Evolutionary conservation across 768 basidiomycete genomes (phyloP), one percentile per base, ranked within the genome.

Genomic region (Lentinula aciculospora): DNA sequence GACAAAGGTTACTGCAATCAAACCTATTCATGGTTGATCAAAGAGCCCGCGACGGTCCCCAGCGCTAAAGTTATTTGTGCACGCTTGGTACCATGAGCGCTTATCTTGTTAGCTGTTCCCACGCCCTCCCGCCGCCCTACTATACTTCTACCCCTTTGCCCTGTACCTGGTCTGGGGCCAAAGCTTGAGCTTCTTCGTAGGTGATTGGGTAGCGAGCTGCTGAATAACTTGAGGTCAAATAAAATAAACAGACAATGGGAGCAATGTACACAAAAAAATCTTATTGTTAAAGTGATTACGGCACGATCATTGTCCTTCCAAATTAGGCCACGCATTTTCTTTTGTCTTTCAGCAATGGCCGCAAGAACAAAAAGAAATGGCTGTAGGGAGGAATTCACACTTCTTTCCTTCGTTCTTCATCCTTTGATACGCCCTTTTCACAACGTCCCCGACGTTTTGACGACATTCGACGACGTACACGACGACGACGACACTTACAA

Each of bases 401-500:
- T 28, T 54, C 53, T 54, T 54, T 42, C 34, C 32, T 54, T 54
- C 53, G 36, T 54, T 54, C 53, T 54, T 40, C 40, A 36, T 40
- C 28, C 53, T 54, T 28, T 13, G 34, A 27, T 40, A 54, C 36
- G 40, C 53, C 37, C 19, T 23, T 42, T 54, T 29, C 37, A 54
- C 37, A 40, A 54, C 53, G 53, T 54, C 53, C 28, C 25, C 25
- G 53, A 40, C 53, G 53, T 54, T n/a, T n/a, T 54, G 53, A 54
- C 53, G 53, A 54, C 32, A 40, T 54, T 54, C 53, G 25, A 54
- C 53, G 53, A 42, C 32, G 1, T 3, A 25, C 50, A 21, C 50
- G 36, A 53, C 50, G 50, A 53, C 31, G 19, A 53, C 34, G n/a
- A 34, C 25, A 12, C 50, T 19, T 37, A 42, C 34, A 39, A 42